Percentiles rank a stretch among this genome's conserved stretches.
These are phyloP conservation scores for Pseudocercospora pini-densiflorae DNA, from an alignment of 2,329 filamentous ascomycete species.

Conservation along the genomic window DNA sequence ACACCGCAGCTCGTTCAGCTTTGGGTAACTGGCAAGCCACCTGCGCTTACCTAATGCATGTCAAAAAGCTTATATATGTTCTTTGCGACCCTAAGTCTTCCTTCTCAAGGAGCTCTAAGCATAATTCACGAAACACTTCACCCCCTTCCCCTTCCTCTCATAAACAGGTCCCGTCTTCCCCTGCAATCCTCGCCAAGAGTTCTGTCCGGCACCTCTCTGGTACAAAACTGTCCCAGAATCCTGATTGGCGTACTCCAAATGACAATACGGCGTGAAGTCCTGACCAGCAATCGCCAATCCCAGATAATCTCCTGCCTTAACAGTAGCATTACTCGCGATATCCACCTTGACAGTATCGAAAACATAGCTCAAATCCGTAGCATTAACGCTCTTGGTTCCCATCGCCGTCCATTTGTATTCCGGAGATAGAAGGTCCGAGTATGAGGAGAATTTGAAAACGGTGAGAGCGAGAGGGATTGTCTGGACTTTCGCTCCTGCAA, in stretches of 20 bases:
- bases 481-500: constrained; percentile 23
- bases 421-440: constrained; percentile 27
- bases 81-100: no score
- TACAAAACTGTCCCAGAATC: constrained; percentile 18
- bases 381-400: constrained; percentile 24
- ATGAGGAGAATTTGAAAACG: constrained; percentile 30
- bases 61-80: background rate
- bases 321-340: constrained; percentile 30
- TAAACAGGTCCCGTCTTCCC: constrained; percentile 29
- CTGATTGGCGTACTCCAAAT: constrained; percentile 28
- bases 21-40: background rate
- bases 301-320: constrained; percentile 27
- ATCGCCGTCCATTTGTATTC: constrained; percentile 30
- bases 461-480: constrained; percentile 28
- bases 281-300: constrained; percentile 26
- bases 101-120: no score
- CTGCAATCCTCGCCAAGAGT: constrained; percentile 27
- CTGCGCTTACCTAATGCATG: background rate
- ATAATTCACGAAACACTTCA: constrained; percentile 31
- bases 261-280: constrained; percentile 33
- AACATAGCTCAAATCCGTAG: constrained; percentile 25
- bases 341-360: constrained; percentile 28
- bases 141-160: constrained; percentile 27
- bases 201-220: constrained; percentile 31
- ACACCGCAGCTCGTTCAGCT: background rate